Conservation (phyloP, 176 grass and related monocot genomes). For the Zoysia pacifica region DNA sequence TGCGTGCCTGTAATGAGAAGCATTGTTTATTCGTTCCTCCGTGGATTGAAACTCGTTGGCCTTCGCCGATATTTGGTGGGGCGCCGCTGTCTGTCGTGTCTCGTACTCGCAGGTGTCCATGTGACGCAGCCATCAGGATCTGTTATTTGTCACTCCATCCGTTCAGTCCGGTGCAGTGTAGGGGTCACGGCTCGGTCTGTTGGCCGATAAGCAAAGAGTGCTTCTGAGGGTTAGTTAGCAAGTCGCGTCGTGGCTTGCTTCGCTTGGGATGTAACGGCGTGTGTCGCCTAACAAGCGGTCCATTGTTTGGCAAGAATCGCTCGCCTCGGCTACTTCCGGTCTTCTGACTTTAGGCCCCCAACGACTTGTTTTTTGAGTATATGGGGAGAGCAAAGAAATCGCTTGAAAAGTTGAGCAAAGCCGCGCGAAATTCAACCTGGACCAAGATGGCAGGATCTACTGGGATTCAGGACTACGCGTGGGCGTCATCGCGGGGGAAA, state of each 20-base stretch:
- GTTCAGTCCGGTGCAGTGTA: not conserved
- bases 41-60: not conserved
- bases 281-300: not conserved
- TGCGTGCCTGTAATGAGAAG: conserved; percentile 21
- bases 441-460: not conserved
- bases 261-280: not conserved
- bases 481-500: not conserved
- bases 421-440: not conserved
- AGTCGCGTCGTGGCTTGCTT: not conserved
- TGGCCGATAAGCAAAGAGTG: not conserved
- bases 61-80: not conserved
- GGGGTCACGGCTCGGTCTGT: not conserved
- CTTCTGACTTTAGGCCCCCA: not conserved
- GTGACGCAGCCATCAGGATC: not conserved
- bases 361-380: too few species aligned
- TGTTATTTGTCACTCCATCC: not conserved
- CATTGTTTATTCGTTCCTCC: conserved; percentile 38
- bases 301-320: not conserved
- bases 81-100: conserved; percentile 19
- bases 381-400: too few species aligned
- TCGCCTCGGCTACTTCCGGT: not conserved
- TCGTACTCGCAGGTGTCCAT: not conserved
- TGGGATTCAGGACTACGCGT: not conserved
- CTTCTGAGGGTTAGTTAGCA: not conserved
- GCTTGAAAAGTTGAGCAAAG: not conserved